Conservation (phyloP, 768 basidiomycete species). For the Boletus rubescentipes region DNA sequence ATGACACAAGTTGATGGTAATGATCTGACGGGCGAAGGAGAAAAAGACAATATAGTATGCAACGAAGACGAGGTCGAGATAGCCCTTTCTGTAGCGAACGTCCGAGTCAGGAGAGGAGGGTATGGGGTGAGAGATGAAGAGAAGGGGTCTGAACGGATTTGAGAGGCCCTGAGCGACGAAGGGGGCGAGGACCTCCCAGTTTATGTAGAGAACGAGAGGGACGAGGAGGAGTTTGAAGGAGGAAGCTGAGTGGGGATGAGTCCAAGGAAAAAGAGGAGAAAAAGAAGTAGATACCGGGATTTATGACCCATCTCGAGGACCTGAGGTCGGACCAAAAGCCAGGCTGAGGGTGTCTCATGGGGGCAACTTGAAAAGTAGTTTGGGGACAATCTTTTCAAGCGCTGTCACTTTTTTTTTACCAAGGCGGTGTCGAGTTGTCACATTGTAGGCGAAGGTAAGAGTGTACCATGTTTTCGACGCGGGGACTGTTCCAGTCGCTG, state of each 20-base stretch:
- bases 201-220: slow-evolving; percentile 58
- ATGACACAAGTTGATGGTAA: slow-evolving; percentile 62
- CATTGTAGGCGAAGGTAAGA: too few relatives aligned
- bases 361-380: neutral
- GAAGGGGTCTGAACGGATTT: slow-evolving; percentile 74
- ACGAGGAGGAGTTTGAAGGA: slow-evolving; percentile 67
- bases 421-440: too few relatives aligned
- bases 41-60: slow-evolving; percentile 84
- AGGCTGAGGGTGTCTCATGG: slow-evolving; percentile 2
- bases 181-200: slow-evolving; percentile 58
- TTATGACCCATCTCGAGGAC: slow-evolving; percentile 66
- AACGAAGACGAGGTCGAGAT: slow-evolving; percentile 75
- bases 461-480: slow-evolving; percentile 66
- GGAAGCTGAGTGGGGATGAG: slow-evolving; percentile 40
- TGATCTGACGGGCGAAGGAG: slow-evolving; percentile 79
- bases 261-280: neutral
- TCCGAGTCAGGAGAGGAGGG: slow-evolving; percentile 50
- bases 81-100: slow-evolving; percentile 69
- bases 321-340: slow-evolving; percentile 50
- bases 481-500: slow-evolving; percentile 55
- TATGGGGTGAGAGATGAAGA: slow-evolving; percentile 71
- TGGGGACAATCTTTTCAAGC: neutral
- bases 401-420: too few relatives aligned
- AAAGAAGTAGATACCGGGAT: slow-evolving; percentile 50
- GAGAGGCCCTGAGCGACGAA: slow-evolving; percentile 45